These are phyloP conservation scores for Chrysoporthe deuterocubensis DNA, from an alignment of 2,329 filamentous ascomycete species.

Conservation along the genomic window DNA sequence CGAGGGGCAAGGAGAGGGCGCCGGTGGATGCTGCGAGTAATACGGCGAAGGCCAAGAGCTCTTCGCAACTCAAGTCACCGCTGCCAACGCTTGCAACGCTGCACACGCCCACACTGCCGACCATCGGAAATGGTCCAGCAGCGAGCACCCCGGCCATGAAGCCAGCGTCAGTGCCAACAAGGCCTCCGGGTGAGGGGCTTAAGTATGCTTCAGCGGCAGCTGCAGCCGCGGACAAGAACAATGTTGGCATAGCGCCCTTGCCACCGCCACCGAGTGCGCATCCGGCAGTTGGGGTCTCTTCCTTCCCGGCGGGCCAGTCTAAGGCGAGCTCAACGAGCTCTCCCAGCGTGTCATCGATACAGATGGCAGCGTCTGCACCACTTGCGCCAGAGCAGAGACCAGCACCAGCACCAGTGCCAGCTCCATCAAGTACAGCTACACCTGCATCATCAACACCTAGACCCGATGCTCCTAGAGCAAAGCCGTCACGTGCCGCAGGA, in stretches of 20 bases:
- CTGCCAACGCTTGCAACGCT: constrained; percentile 90
- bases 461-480: constrained; percentile 38
- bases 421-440: constrained; percentile 34
- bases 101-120: constrained; percentile 68
- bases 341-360: constrained; percentile 52
- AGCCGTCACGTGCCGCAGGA: constrained; percentile 46
- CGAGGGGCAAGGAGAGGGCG: constrained; percentile 56
- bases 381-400: constrained; percentile 41
- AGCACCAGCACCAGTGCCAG: constrained; percentile 37
- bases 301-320: constrained; percentile 56
- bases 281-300: constrained; percentile 42
- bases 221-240: constrained; percentile 86
- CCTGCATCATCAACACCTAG: constrained; percentile 38
- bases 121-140: constrained; percentile 59
- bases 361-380: constrained; percentile 46
- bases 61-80: constrained; percentile 89
- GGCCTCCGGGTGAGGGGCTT: constrained; percentile 84
- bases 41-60: constrained; percentile 70
- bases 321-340: constrained; percentile 60
- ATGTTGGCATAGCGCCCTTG: constrained; percentile 89
- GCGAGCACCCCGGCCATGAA: constrained; percentile 63
- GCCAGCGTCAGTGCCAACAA: constrained; percentile 82
- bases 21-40: constrained; percentile 60
- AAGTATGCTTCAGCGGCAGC: constrained; percentile 98
- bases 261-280: constrained; percentile 79